A percentile compares a stretch with the other conserved stretches of the same genome.
These are phyloP conservation scores for Bothriochloa decipiens DNA, from an alignment of 176 grass and related monocot species.

Conservation along the genomic window DNA sequence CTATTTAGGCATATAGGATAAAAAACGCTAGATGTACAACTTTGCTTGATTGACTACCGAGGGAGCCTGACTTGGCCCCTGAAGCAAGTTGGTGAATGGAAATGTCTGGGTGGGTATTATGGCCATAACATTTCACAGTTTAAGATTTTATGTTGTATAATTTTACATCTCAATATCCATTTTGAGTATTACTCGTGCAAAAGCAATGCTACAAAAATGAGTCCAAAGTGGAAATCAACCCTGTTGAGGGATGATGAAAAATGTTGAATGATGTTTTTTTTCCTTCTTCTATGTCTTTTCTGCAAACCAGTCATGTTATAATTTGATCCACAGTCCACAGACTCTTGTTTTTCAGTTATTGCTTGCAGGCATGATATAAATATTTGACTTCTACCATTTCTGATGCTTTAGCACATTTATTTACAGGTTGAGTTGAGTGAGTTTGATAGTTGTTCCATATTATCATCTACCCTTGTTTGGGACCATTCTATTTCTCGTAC, in stretches of 20 bases:
- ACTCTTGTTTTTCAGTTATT: slow-evolving; percentile 40
- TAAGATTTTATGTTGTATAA: not conserved
- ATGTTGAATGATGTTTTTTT: not conserved
- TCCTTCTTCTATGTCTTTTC: slow-evolving; percentile 26
- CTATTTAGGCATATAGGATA: too few relatives aligned
- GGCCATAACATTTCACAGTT: not conserved
- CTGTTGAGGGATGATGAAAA: slow-evolving; percentile 17
- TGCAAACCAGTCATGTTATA: slow-evolving; percentile 18
- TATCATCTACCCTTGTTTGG: slow-evolving; percentile 90
- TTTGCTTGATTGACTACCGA: slow-evolving; percentile 10
- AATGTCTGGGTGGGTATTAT: slow-evolving; percentile 12
- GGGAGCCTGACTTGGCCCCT: slow-evolving; percentile 13
- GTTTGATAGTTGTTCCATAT: slow-evolving; percentile 62
- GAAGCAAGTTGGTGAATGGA: not conserved
- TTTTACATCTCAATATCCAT: not conserved
- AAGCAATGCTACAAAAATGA: not conserved
- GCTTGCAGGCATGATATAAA: slow-evolving; percentile 30
- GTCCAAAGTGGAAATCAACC: slow-evolving; percentile 21
- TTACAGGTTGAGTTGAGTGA: slow-evolving; percentile 82
- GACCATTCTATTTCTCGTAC: slow-evolving; percentile 70
- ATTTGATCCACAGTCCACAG: not conserved
- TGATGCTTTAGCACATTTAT: slow-evolving; percentile 44
- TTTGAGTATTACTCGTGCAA: slow-evolving; percentile 6
- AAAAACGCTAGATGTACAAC: slow-evolving; percentile 29
- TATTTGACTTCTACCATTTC: slow-evolving; percentile 36